Conservation (phyloP, 1,284 basidiomycete species). For the Ustilago bromivora region DNA sequence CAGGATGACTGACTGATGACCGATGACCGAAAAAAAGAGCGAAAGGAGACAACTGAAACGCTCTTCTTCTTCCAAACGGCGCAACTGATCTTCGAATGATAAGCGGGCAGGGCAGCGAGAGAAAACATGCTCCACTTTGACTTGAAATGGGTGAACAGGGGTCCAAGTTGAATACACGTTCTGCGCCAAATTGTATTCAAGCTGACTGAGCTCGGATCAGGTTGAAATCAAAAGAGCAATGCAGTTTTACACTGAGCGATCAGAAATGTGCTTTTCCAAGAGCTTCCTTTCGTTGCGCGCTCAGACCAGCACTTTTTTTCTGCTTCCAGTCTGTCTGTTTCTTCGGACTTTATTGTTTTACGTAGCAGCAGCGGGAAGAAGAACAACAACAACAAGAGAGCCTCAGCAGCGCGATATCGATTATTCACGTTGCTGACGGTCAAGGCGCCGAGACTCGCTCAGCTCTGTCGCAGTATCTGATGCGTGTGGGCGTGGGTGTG, state of each 20-base stretch:
- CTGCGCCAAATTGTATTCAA: conserved; percentile 1
- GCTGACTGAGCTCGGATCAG: conserved; percentile 23
- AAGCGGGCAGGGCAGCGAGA: conserved; percentile 12
- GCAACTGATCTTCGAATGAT: conserved; percentile 32
- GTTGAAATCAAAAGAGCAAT: neutral
- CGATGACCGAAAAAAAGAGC: conserved; percentile 30
- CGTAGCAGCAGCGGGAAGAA: neutral
- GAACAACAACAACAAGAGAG: neutral
- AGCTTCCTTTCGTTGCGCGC: conserved; percentile 22
- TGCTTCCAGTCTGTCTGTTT: neutral
- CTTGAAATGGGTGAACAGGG: neutral
- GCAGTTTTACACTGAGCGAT: neutral
- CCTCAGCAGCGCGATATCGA: conserved; percentile 8
- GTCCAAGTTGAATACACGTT: conserved; percentile 9
- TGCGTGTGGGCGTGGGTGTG: neutral
- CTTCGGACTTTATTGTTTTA: conserved; percentile 6
- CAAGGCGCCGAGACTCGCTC: conserved; percentile 5
- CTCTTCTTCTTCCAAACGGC: neutral
- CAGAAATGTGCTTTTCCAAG: conserved; percentile 14
- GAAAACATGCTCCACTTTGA: neutral
- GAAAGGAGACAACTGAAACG: conserved; percentile 3
- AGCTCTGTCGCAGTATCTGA: neutral
- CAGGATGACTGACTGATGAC: conserved; percentile 13
- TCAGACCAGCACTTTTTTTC: conserved; percentile 8
- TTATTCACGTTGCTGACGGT: conserved; percentile 16